These are phyloP conservation scores for Penicillium sp. DNA, from an alignment of 2,329 filamentous ascomycete species.

Conservation along the genomic window DNA sequence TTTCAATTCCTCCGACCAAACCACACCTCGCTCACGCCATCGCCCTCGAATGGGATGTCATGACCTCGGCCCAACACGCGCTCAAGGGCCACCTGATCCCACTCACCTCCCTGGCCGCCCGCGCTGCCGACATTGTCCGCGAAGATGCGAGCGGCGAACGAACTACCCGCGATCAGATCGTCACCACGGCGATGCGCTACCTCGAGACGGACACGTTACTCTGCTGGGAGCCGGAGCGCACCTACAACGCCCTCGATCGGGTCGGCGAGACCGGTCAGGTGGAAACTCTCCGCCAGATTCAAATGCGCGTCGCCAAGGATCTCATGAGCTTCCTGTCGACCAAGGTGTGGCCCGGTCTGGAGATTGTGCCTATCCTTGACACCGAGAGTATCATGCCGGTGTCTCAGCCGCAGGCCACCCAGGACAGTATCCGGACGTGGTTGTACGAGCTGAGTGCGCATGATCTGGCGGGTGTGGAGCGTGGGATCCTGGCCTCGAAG, in stretches of 20 bases:
- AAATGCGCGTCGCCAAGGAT: constrained; percentile 62
- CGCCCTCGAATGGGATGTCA: constrained; percentile 86
- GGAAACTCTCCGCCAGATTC: constrained; percentile 63
- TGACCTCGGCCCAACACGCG: constrained; percentile 76
- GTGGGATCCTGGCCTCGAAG: constrained; percentile 78
- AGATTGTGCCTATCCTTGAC: constrained; percentile 75
- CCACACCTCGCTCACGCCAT: constrained; percentile 76
- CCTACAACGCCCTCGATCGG: constrained; percentile 45
- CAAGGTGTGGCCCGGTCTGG: constrained; percentile 76
- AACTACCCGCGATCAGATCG: constrained; percentile 57
- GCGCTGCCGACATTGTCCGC: constrained; percentile 71
- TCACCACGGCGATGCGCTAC: constrained; percentile 70
- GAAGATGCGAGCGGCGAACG: constrained; percentile 54
- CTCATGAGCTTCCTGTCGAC: constrained; percentile 66
- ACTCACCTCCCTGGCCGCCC: constrained; percentile 75
- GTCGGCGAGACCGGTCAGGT: constrained; percentile 41
- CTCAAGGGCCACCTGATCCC: constrained; percentile 83
- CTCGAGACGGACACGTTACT: constrained; percentile 87
- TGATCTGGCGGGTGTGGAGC: constrained; percentile 81
- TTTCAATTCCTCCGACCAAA: constrained; percentile 69
- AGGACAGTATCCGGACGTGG: constrained; percentile 73
- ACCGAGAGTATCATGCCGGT: constrained; percentile 67
- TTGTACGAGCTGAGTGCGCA: constrained; percentile 64
- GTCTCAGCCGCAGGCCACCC: constrained; percentile 67
- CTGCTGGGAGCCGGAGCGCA: constrained; percentile 69